Base-by-base conservation (phyloP, 2,329 filamentous ascomycete genomes). In the Penicillium sp. region DNA sequence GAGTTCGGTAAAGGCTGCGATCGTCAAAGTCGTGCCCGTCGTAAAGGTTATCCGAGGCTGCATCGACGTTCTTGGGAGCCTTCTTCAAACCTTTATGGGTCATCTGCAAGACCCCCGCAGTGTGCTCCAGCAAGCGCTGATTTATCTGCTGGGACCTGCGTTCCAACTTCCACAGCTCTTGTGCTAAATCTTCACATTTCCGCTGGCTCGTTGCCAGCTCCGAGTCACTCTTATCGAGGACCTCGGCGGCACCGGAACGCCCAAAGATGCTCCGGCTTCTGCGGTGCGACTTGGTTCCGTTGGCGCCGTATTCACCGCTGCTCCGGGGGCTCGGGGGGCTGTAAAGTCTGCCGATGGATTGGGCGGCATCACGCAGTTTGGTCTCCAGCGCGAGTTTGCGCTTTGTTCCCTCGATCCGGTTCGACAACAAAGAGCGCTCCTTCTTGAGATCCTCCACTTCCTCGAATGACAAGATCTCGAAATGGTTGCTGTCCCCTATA, bases 391-490 rank as follows among this genome's bases (percentile, higher is more conserved):
- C 85, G 33, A 99, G 80, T 72, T 92, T 96, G 54, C 90, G 83
- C 60, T 87, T 85, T 18, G 90, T 86, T 33, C 89, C 86, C 56
- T 92, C 89, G 60, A 96, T 86, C n/a, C 90, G 87, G 65, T 86
- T 83, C 24, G 81, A 79, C 44, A 97, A 74, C 31, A 84, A 78
- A 52, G 84, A 82, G 56, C 86, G 83, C 76, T 96, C 90, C 70
- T 91, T 95, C 79, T 97, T 99, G 63, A 97, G 75, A 42, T 84
- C 81, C 60, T 97, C 94, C 27, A 96, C 87, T 73, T 97, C 92
- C 68, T 96, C 91, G 61, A 92, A 89, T 0, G 92, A 90, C 55
- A 99, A 71, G 22, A 99, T 86, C 66, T 92, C 86, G 69, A 86
- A 99, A 62, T 85, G 78, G 66, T 86, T 87, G 75, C 91, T 95